Percentiles rank a stretch among this genome's conserved stretches.
Conservation (phyloP, 1,284 basidiomycete species). For the Cryptococcus sp. region DNA sequence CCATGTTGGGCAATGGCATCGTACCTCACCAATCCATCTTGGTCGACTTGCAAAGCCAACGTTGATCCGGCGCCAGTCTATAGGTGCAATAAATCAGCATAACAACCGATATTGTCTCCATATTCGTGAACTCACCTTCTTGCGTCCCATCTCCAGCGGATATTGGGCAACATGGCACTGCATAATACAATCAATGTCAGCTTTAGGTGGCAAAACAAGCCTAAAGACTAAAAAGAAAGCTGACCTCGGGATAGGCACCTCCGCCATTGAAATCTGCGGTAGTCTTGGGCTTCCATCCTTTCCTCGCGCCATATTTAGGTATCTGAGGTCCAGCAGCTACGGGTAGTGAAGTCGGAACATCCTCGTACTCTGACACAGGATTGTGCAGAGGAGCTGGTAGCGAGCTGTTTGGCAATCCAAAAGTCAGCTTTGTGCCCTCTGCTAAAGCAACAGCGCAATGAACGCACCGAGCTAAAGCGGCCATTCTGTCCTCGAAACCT, state of each 20-base stretch:
- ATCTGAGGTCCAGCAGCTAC: constrained; percentile 25
- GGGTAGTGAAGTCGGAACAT: constrained; percentile 19
- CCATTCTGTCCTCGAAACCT: constrained; percentile 31
- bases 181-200: neutral
- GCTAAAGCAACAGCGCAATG: no score
- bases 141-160: constrained; percentile 90
- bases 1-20: constrained; percentile 96
- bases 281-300: constrained; percentile 80
- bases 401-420: constrained; percentile 22
- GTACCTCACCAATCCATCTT: constrained; percentile 93
- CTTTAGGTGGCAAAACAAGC: constrained; percentile 2
- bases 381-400: constrained; percentile 46
- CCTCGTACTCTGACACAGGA: constrained; percentile 36
- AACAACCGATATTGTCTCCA: neutral
- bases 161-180: constrained; percentile 93
- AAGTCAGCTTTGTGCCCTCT: neutral
- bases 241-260: constrained; percentile 84
- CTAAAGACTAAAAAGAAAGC: constrained; percentile 5
- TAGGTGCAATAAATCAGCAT: neutral
- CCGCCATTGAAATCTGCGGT: constrained; percentile 89
- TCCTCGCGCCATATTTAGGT: constrained; percentile 72
- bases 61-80: constrained; percentile 88
- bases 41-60: constrained; percentile 92
- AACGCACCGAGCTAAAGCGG: constrained; percentile 51
- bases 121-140: constrained; percentile 65